Base-by-base conservation (phyloP, 1,284 basidiomycete species). In the Moniliophthora roreri region DNA sequence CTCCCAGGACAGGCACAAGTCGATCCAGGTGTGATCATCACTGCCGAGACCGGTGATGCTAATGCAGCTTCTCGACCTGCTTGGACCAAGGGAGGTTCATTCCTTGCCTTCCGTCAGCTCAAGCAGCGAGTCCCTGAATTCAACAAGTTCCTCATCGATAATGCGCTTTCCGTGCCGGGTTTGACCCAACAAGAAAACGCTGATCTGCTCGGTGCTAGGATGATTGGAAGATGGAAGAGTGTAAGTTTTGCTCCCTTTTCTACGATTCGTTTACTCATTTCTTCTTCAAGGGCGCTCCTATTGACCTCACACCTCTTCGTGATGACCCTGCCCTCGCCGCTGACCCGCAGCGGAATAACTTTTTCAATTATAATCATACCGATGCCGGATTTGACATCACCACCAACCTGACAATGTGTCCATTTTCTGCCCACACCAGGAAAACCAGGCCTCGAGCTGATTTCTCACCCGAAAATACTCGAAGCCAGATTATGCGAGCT, bases 271-370 rank as follows among this genome's bases (percentile, higher is more conserved):
- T 8, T 34, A 35, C 13, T 15, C 16, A n/a, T 21, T n/a, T n/a
- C 35, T 16, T 28, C n/a, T 37, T 18, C 7, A 16, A 47, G 61
- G 67, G 70, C 32, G 72, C 72, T 21, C 73, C 73, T 1, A 57
- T 71, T 32, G 70, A 70, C 37, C 53, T 73, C n/a, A 52, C 68
- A 5, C 72, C 73, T 4, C 38, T 60, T 7, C 28, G 47, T 3
- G 72, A 73, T 49, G 65, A 74, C 52, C 65, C 69, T 0, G 62
- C 51, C 4, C 60, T 72, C 11, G 69, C 59, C 15, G 54, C 51
- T 11, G 69, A 75, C 58, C 61, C 62, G 7, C 50, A 60, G 15
- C 60, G 64, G 23, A 72, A 71, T 64, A 72, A 73, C 63, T 62
- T 71, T 60, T 76, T 75, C 61, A 58, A 59, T 28, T 73, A 67